Conservation (phyloP, 495 filamentous ascomycete genomes). For the Penicillium bovifimosum region DNA sequence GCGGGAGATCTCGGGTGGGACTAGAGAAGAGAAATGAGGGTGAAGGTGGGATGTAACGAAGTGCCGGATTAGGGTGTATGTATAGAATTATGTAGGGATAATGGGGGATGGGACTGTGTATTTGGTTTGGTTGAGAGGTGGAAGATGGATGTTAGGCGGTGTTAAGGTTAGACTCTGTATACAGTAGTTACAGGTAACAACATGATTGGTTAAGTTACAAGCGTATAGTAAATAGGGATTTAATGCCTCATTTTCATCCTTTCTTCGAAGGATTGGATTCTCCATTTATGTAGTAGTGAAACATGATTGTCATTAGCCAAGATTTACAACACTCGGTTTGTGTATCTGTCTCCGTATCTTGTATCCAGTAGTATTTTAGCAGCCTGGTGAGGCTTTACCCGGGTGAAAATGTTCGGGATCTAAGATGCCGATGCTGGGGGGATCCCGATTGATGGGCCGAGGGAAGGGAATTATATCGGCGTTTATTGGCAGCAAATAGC, state of each 20-base stretch:
- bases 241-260: conserved; percentile 2
- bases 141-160: too few relatives aligned
- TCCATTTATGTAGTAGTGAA: not conserved
- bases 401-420: not conserved
- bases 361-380: too few relatives aligned
- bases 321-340: not conserved
- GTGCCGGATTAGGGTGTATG: conserved; percentile 11
- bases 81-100: too few relatives aligned
- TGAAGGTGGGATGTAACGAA: conserved; percentile 1
- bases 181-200: too few relatives aligned
- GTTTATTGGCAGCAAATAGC: too few relatives aligned
- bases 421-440: conserved; percentile 1
- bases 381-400: not conserved
- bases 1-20: conserved; percentile 8
- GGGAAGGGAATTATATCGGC: conserved; percentile 2
- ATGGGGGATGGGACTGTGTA: not conserved
- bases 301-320: not conserved
- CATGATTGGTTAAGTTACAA: too few relatives aligned
- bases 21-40: not conserved
- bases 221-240: not conserved
- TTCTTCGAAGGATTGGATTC: not conserved
- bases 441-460: conserved; percentile 2
- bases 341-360: not conserved
- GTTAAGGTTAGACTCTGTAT: too few relatives aligned
- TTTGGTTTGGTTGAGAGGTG: not conserved